Evolutionary conservation across 1,284 basidiomycete genomes (phyloP).

Genomic region (Naganishia cerealis): DNA sequence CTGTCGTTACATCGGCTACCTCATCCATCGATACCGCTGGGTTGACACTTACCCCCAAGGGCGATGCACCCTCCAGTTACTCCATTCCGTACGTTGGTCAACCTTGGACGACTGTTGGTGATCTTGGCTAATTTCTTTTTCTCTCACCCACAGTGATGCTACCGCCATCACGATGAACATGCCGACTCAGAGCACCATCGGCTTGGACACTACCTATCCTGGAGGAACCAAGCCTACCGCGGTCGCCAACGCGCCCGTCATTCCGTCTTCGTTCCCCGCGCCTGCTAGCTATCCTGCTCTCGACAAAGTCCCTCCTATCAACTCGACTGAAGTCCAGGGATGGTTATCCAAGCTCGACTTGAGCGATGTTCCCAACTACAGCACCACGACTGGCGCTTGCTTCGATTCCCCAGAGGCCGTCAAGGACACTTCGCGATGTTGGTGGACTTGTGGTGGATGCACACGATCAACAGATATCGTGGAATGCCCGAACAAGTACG

Average conservation of each 20-base stretch:
- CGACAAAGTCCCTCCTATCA: slow-evolving; percentile 66
- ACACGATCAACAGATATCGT: slow-evolving; percentile 72
- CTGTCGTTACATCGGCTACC: slow-evolving; percentile 6
- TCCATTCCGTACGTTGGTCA: slow-evolving; percentile 46
- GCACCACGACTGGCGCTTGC: slow-evolving; percentile 56
- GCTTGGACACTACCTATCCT: slow-evolving; percentile 54
- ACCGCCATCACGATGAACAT: slow-evolving; percentile 68
- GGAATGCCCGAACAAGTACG: slow-evolving; percentile 72
- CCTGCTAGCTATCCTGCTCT: slow-evolving; percentile 64
- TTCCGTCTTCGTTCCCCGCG: slow-evolving; percentile 45
- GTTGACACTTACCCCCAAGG: slow-evolving; percentile 42
- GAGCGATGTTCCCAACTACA: slow-evolving; percentile 44
- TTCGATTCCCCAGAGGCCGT: slow-evolving; percentile 63
- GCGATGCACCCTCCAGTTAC: slow-evolving; percentile 40
- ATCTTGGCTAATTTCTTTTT: no score
- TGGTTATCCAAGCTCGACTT: slow-evolving; percentile 66
- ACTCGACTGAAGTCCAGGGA: slow-evolving; percentile 65
- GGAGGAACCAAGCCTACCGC: slow-evolving; percentile 47
- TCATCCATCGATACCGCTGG: slow-evolving; percentile 34
- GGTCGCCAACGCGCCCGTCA: slow-evolving; percentile 51
- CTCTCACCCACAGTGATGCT: slow-evolving; percentile 46
- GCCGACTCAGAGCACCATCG: slow-evolving; percentile 61
- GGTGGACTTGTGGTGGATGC: slow-evolving; percentile 84
- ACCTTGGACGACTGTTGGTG: not conserved
- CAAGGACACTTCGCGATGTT: slow-evolving; percentile 64